Percentiles rank a stretch among this genome's conserved stretches.
Evolutionary conservation across 345 rosid genomes (phyloP).

Genomic region (Anastatica hierochuntica): DNA sequence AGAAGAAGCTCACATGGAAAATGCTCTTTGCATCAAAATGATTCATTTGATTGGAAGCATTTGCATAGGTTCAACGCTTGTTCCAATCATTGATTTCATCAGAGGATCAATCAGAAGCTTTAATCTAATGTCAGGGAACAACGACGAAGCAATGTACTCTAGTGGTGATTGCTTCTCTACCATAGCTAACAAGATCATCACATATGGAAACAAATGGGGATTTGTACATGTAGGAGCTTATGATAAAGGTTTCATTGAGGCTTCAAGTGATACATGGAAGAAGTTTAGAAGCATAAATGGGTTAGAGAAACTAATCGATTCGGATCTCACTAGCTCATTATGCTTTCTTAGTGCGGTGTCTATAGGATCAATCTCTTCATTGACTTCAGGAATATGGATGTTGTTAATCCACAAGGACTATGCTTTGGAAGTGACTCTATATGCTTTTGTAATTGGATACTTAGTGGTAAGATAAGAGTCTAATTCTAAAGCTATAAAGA

Average conservation of each 20-base stretch:
- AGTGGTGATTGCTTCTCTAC: conserved; percentile 56
- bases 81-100: conserved; percentile 39
- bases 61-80: conserved; percentile 51
- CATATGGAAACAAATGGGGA: conserved; percentile 64
- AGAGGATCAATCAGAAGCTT: conserved; percentile 52
- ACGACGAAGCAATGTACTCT: conserved; percentile 54
- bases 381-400: conserved; percentile 61
- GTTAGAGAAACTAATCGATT: conserved; percentile 43
- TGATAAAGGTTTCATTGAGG: conserved; percentile 57
- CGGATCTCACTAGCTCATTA: conserved; percentile 65
- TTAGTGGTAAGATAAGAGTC: conserved; percentile 57
- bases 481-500: conserved; percentile 30
- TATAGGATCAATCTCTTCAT: conserved; percentile 50
- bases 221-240: conserved; percentile 68
- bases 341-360: conserved; percentile 58
- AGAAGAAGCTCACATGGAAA: conserved; percentile 41
- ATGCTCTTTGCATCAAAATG: conserved; percentile 33
- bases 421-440: conserved; percentile 50
- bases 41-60: conserved; percentile 48
- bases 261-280: conserved; percentile 67
- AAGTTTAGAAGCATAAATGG: conserved; percentile 25
- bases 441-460: conserved; percentile 68
- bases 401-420: conserved; percentile 43
- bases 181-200: conserved; percentile 37
- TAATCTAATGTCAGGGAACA: conserved; percentile 37